Evolutionary conservation across 164 flowering plant species (phyloP).

Genomic region (Sextonia rubra): DNA sequence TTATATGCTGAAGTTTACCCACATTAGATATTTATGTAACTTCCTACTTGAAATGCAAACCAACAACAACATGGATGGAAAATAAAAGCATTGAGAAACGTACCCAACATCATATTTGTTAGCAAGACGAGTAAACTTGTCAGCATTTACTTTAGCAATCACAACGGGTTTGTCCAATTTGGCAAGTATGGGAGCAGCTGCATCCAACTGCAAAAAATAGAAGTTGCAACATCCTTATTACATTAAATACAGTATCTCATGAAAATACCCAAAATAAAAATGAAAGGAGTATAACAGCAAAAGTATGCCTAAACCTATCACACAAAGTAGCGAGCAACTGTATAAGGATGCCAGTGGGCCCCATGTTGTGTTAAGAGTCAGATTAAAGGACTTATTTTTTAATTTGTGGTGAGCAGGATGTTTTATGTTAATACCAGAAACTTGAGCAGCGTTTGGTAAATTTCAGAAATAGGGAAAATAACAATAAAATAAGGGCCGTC

Average conservation of each 20-base stretch:
- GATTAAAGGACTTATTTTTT: too few species aligned
- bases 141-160: slow-evolving; percentile 90
- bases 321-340: too few species aligned
- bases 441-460: too few species aligned
- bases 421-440: too few species aligned
- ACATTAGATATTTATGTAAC: too few species aligned
- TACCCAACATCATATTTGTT: slow-evolving; percentile 81
- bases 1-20: neutral
- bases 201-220: slow-evolving; percentile 63
- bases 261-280: neutral
- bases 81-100: slow-evolving; percentile 20
- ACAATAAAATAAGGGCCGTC: too few species aligned
- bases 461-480: too few species aligned
- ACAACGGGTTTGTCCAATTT: slow-evolving; percentile 61
- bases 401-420: too few species aligned
- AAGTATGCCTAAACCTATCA: too few species aligned
- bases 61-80: neutral
- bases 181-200: slow-evolving; percentile 82
- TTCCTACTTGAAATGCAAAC: neutral
- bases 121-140: slow-evolving; percentile 63
- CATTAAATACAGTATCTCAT: neutral
- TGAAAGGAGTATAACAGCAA: neutral
- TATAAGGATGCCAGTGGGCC: too few species aligned
- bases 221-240: neutral
- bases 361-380: too few species aligned